Base-by-base conservation (phyloP, 495 filamentous ascomycete species). In the Aspergillus hancockii region DNA sequence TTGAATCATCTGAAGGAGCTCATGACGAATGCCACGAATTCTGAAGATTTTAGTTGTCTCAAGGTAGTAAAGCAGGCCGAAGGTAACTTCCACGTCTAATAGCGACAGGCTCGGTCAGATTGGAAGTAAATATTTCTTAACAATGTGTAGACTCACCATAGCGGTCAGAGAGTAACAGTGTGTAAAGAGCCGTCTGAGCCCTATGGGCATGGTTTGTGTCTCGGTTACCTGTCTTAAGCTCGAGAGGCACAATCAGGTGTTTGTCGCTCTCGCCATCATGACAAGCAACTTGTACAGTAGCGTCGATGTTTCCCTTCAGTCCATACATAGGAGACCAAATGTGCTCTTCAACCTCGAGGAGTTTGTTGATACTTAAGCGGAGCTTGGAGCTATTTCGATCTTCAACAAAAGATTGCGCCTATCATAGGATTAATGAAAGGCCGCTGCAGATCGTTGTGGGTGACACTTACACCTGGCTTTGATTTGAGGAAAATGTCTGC, bases 251-350 rank as follows among this genome's bases (percentile, higher is more conserved):
- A 3, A 92, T 89, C 54, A 98, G 79, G 5, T 81, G 90, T 63
- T 84, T 88, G 32, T 84, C 63, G 49, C 73, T 70, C 23, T 77
- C 65, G 58, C 83, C 75, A 30, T 96, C 91, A 43, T 85, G 71
- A 76, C 95, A 88, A 6, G 83, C 83, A n/a, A 93, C 86, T 74
- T 98, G 90, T 13, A 98, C 88, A 5, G 94, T 98, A n/a, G 94
- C 94, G 75, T 98, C 94, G 56, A 98, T 91, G 69, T 97, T 98
- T 31, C 94, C 94, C 75, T 98, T 98, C 8, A 98, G 80, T 0
- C 94, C 94, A 67, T 93, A 98, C 86, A 90, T 91, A 8, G 94
- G 94, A 16, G 94, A 97, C 94, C 93, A 97, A 38, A 97, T 83
- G 65, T 97, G 93, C 71, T 98, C 94, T 71, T 98, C 94, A 21